Percentiles rank a stretch among this genome's conserved stretches.
Conservation (phyloP, 805 yeast genomes). For the Lipomyces oligophaga region DNA sequence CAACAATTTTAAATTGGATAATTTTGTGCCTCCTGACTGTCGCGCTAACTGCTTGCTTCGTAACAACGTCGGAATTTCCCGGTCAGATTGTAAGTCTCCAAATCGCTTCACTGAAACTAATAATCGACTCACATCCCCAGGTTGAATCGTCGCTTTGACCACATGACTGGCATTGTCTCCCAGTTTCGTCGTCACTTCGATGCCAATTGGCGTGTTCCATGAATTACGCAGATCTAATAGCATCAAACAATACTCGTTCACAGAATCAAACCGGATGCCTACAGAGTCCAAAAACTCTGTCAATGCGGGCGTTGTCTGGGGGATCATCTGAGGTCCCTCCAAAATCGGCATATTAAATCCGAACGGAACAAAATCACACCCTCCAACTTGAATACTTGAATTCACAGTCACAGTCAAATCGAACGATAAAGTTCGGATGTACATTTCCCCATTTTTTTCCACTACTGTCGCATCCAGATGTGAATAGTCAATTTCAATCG, state of each 20-base stretch:
- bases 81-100: conserved; percentile 10
- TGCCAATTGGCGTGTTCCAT: conserved; percentile 55
- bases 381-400: conserved; percentile 68
- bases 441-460: conserved; percentile 33
- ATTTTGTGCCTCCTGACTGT: neutral
- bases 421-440: conserved; percentile 56
- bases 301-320: conserved; percentile 14
- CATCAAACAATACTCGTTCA: conserved; percentile 56
- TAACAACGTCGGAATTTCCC: conserved; percentile 15
- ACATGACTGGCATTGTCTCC: neutral
- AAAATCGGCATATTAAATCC: conserved; percentile 21
- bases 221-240: conserved; percentile 76
- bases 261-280: conserved; percentile 35
- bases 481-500: conserved; percentile 63
- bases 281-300: conserved; percentile 15
- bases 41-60: conserved; percentile 25
- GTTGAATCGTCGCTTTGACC: conserved; percentile 37
- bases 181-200: conserved; percentile 29
- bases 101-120: conserved; percentile 65
- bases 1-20: neutral
- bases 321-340: neutral
- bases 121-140: conserved; percentile 53
- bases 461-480: conserved; percentile 31
- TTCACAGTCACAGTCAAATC: conserved; percentile 69
- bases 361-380: conserved; percentile 62